These are phyloP conservation scores for Calonectria hawksworthii DNA, from an alignment of 2,329 filamentous ascomycete species.

Conservation along the genomic window DNA sequence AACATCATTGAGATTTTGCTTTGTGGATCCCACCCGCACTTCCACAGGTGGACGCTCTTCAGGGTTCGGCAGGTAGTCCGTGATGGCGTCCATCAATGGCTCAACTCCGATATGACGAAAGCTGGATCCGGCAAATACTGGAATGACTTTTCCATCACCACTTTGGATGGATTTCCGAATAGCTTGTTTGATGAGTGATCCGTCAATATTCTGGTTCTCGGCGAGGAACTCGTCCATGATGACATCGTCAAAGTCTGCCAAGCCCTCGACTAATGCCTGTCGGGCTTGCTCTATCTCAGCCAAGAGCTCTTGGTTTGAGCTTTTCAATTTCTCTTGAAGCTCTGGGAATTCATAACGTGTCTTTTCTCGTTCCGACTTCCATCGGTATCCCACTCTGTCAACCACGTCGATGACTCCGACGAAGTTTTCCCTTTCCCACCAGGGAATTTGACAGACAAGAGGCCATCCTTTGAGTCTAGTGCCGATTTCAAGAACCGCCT, in stretches of 20 bases:
- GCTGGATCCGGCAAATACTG: slow-evolving; percentile 91
- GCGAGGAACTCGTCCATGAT: slow-evolving; percentile 90
- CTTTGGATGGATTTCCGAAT: slow-evolving; percentile 79
- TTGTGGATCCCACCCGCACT: slow-evolving; percentile 76
- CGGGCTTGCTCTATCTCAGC: slow-evolving; percentile 83
- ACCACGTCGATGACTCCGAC: slow-evolving; percentile 89
- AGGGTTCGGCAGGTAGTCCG: slow-evolving; percentile 89
- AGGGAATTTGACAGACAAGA: slow-evolving; percentile 93
- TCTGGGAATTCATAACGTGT: slow-evolving; percentile 51
- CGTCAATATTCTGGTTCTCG: slow-evolving; percentile 79
- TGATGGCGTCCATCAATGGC: slow-evolving; percentile 88
- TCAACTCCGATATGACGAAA: slow-evolving; percentile 96
- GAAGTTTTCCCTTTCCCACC: slow-evolving; percentile 88
- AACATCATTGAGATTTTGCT: slow-evolving; percentile 52
- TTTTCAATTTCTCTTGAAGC: slow-evolving; percentile 56
- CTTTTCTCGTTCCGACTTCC: slow-evolving; percentile 64
- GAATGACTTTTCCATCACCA: slow-evolving; percentile 80
- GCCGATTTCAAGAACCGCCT: slow-evolving; percentile 89
- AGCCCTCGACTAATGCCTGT: slow-evolving; percentile 81
- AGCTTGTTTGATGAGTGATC: slow-evolving; percentile 77
- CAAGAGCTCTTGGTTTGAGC: slow-evolving; percentile 65
- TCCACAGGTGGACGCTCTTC: slow-evolving; percentile 84
- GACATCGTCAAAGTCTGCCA: slow-evolving; percentile 90
- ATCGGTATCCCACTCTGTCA: slow-evolving; percentile 80
- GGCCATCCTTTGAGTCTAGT: slow-evolving; percentile 86